Percentiles rank a stretch among this genome's conserved stretches.
Conservation (phyloP, 192 early-diverging fungal species). For the Backusella morwellensis region DNA sequence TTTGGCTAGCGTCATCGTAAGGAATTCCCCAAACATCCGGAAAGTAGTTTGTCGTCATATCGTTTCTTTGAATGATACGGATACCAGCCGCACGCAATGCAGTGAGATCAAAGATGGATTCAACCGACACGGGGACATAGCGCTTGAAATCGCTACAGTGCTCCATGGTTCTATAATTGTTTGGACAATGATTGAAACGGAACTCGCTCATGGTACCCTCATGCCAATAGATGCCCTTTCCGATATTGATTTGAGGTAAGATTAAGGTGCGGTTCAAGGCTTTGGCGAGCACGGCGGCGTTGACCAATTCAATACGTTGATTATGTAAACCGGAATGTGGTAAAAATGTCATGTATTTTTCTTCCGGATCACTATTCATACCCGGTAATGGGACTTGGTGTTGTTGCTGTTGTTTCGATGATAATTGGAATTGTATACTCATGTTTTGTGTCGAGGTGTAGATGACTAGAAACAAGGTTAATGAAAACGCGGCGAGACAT, state of each 20-base stretch:
- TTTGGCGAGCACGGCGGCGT: slow-evolving; percentile 45
- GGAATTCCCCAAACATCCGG: slow-evolving; percentile 30
- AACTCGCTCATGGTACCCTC: not conserved
- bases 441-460: slow-evolving; percentile 11
- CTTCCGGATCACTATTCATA: not conserved
- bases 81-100: slow-evolving; percentile 17
- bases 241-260: slow-evolving; percentile 41
- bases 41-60: slow-evolving; percentile 40
- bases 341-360: slow-evolving; percentile 44
- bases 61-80: slow-evolving; percentile 13
- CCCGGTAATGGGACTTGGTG: not conserved
- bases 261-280: slow-evolving; percentile 50
- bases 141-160: slow-evolving; percentile 25
- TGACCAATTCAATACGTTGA: slow-evolving; percentile 49
- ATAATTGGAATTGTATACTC: slow-evolving; percentile 4
- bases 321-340: slow-evolving; percentile 59
- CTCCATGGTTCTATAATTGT: not conserved
- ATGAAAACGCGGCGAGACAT: slow-evolving; percentile 1
- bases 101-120: slow-evolving; percentile 29
- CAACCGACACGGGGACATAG: slow-evolving; percentile 20
- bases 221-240: slow-evolving; percentile 29
- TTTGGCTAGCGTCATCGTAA: slow-evolving; percentile 24
- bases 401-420: not conserved
- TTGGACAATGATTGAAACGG: slow-evolving; percentile 20
- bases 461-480: not conserved